Conservation (phyloP, 2,329 filamentous ascomycete genomes). For the Fusarium scirpi region DNA sequence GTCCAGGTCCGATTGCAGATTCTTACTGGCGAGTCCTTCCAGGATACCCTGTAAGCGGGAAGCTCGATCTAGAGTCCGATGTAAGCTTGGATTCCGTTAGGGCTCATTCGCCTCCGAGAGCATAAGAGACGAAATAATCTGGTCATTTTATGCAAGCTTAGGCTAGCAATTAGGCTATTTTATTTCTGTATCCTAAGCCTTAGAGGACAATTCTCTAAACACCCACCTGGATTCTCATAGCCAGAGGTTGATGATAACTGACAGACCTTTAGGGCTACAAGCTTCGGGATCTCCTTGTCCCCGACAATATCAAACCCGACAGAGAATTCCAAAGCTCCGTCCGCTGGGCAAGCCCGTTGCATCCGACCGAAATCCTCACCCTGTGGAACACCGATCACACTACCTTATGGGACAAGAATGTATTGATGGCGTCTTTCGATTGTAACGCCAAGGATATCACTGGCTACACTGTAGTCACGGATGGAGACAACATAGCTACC, state of each 20-base stretch:
- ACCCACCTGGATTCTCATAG: too few relatives aligned
- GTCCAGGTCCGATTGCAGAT: background rate
- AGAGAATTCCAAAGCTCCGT: background rate
- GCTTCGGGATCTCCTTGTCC: background rate
- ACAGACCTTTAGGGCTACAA: background rate
- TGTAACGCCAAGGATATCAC: background rate
- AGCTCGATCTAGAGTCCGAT: background rate
- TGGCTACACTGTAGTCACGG: conserved; percentile 2
- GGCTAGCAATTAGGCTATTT: too few relatives aligned
- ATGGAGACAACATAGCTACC: background rate
- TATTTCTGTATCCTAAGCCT: too few relatives aligned
- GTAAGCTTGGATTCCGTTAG: background rate
- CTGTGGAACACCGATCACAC: background rate
- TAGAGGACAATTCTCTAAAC: too few relatives aligned
- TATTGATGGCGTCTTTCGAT: background rate
- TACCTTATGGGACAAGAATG: background rate
- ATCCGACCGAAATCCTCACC: background rate
- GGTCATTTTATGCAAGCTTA: background rate
- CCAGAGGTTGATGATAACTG: too few relatives aligned
- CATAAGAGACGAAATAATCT: background rate
- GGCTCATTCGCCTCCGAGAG: background rate
- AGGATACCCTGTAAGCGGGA: background rate
- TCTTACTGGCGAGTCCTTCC: background rate
- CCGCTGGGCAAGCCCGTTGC: background rate
- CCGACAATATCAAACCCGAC: background rate